A percentile compares a stretch with the other conserved stretches of the same genome.
phyloP scores from a whole-genome alignment of 1,139 yeast genomes.

The Sugiyamaella castrensis region DNA sequence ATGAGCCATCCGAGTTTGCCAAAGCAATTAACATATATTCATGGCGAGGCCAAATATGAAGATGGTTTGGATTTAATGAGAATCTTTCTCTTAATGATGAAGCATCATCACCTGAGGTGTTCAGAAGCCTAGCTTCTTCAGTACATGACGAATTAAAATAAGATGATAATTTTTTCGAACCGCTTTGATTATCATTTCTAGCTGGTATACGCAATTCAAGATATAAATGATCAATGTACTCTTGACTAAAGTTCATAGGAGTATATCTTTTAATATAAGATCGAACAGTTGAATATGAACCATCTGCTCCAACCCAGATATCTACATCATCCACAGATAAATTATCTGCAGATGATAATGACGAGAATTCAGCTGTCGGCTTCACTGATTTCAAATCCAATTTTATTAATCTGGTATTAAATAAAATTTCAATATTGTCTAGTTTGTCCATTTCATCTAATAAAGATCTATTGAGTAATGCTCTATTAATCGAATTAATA shows the following conservation, averaged over 20 bases:
- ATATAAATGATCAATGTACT: slow-evolving; percentile 81
- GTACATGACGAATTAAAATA: slow-evolving; percentile 5
- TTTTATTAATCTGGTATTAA: slow-evolving; percentile 54
- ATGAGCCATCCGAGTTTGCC: slow-evolving; percentile 80
- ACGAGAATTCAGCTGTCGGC: slow-evolving; percentile 5
- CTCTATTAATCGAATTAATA: slow-evolving; percentile 82
- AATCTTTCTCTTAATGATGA: slow-evolving; percentile 33
- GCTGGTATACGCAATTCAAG: slow-evolving; percentile 71
- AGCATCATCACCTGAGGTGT: not conserved
- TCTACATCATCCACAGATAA: slow-evolving; percentile 42
- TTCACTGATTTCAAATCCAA: slow-evolving; percentile 18
- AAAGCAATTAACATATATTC: slow-evolving; percentile 86
- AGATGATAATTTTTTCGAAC: not conserved
- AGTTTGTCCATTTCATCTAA: slow-evolving; percentile 57
- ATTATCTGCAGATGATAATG: not conserved
- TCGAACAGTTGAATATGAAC: slow-evolving; percentile 75
- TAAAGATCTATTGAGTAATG: slow-evolving; percentile 60
- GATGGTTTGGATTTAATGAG: slow-evolving; percentile 65
- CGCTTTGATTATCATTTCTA: slow-evolving; percentile 22
- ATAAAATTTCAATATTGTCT: slow-evolving; percentile 47
- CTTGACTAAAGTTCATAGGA: slow-evolving; percentile 69
- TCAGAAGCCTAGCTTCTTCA: slow-evolving; percentile 8
- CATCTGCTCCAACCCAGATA: slow-evolving; percentile 79
- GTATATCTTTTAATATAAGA: slow-evolving; percentile 60
- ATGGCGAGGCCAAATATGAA: slow-evolving; percentile 93